Evolutionary conservation across 257 asterid species (phyloP).

Genomic region (Gentiana macrophylla): DNA sequence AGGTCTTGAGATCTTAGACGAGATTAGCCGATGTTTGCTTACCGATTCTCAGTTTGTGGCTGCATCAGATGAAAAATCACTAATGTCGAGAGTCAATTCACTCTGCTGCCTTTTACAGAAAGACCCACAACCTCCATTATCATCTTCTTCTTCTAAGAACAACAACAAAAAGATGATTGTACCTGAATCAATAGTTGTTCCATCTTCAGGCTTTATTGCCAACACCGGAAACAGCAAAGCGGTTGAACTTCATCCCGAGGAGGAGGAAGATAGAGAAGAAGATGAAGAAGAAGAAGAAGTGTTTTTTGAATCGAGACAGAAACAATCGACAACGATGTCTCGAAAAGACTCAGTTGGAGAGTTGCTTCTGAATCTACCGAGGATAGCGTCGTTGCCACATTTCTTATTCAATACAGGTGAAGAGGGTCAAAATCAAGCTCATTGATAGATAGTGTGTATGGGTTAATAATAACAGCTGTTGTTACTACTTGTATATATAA

Average conservation of each 20-base stretch:
- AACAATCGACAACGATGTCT: conserved; percentile 32
- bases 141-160: conserved; percentile 14
- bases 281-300: conserved; percentile 14
- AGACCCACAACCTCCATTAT: conserved; percentile 29
- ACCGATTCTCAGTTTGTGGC: conserved; percentile 47
- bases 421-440: conserved; percentile 49
- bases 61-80: conserved; percentile 62
- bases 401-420: conserved; percentile 65
- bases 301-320: conserved; percentile 21
- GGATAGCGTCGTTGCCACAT: conserved; percentile 94
- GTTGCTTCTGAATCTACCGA: conserved; percentile 63
- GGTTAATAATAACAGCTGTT: neutral
- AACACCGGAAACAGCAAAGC: neutral
- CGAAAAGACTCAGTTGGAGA: conserved; percentile 89
- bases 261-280: conserved; percentile 12
- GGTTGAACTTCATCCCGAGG: conserved; percentile 2
- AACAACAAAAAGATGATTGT: conserved; percentile 28
- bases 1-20: conserved; percentile 60
- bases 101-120: conserved; percentile 93
- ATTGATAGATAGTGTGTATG: conserved; percentile 14
- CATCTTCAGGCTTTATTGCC: too few species aligned
- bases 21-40: conserved; percentile 56
- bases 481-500: neutral
- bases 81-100: conserved; percentile 83
- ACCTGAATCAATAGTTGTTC: conserved; percentile 8